Evolutionary conservation across 306 rosid genomes (phyloP).

Genomic region (Mimosa bimucronata): DNA sequence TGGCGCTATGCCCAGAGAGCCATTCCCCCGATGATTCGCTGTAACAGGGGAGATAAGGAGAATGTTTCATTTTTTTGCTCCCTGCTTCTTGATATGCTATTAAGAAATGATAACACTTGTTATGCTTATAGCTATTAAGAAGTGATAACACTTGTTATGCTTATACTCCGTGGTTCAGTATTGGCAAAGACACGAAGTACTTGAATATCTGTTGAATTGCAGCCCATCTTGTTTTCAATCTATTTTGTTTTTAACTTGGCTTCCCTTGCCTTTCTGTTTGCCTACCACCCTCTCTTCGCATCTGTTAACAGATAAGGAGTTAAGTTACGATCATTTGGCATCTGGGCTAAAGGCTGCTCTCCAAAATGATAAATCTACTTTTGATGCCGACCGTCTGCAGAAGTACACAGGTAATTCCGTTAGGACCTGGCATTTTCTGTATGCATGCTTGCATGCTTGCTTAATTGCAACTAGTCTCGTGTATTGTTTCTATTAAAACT

Average conservation of each 20-base stretch:
- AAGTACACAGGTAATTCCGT: constrained; percentile 69
- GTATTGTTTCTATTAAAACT: constrained; percentile 7
- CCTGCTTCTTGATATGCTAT: constrained; percentile 1
- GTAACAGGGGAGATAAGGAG: background rate
- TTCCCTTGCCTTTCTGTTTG: constrained; percentile 23
- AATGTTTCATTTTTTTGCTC: background rate
- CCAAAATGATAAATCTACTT: constrained; percentile 76
- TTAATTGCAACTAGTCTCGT: background rate
- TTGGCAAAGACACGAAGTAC: constrained; percentile 1
- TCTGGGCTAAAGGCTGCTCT: constrained; percentile 78
- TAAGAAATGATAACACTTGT: constrained; percentile 1
- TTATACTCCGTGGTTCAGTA: constrained; percentile 11
- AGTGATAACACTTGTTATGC: background rate
- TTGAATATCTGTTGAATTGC: constrained; percentile 13
- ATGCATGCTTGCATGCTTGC: constrained; percentile 7
- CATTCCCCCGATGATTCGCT: background rate
- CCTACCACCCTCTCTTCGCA: constrained; percentile 3
- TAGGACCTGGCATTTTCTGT: constrained; percentile 28
- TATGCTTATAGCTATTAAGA: constrained; percentile 13
- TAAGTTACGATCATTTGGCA: constrained; percentile 84
- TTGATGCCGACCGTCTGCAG: constrained; percentile 90
- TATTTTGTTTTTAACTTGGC: constrained; percentile 22
- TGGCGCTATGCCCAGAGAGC: background rate
- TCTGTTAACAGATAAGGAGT: constrained; percentile 67
- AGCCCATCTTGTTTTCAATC: background rate